Evolutionary conservation across 257 asterid genomes (phyloP).

Genomic region (Nemophila menziesii): DNA sequence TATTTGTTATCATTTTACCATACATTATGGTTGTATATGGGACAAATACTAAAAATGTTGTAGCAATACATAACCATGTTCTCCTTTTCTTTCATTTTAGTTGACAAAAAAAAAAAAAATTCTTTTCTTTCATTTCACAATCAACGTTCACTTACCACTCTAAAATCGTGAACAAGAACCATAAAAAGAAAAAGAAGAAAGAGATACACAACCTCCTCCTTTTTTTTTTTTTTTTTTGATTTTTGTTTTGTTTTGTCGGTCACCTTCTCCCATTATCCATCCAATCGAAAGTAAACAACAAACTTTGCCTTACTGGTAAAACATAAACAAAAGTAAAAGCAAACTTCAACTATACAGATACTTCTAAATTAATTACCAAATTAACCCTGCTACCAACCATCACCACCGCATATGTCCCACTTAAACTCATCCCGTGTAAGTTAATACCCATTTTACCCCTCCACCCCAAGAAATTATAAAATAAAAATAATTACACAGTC

Average conservation of each 20-base stretch:
- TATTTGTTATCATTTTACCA: too few relatives aligned
- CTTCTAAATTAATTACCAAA: slow-evolving; percentile 7
- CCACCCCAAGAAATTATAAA: not conserved
- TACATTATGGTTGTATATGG: too few relatives aligned
- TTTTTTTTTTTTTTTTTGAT: too few relatives aligned
- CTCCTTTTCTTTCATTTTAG: not conserved
- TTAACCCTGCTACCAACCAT: slow-evolving; percentile 12
- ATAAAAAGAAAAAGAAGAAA: not conserved
- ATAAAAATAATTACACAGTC: not conserved
- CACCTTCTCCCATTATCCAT: not conserved
- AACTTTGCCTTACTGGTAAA: not conserved
- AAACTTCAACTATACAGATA: not conserved
- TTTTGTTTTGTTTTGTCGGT: too few relatives aligned
- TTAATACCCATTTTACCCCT: too few relatives aligned
- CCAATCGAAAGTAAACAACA: too few relatives aligned
- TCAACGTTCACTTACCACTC: not conserved
- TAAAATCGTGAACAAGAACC: not conserved
- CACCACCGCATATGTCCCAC: slow-evolving; percentile 16
- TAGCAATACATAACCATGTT: too few relatives aligned
- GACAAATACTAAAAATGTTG: too few relatives aligned
- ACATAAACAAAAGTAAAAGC: too few relatives aligned
- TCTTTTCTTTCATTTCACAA: slow-evolving; percentile 4
- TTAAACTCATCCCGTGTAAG: too few relatives aligned
- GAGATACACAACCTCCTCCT: not conserved
- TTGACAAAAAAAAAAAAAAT: too few relatives aligned